Base-by-base conservation (phyloP, 1,139 yeast species). In the Saccharomycopsis hybrid region DNA sequence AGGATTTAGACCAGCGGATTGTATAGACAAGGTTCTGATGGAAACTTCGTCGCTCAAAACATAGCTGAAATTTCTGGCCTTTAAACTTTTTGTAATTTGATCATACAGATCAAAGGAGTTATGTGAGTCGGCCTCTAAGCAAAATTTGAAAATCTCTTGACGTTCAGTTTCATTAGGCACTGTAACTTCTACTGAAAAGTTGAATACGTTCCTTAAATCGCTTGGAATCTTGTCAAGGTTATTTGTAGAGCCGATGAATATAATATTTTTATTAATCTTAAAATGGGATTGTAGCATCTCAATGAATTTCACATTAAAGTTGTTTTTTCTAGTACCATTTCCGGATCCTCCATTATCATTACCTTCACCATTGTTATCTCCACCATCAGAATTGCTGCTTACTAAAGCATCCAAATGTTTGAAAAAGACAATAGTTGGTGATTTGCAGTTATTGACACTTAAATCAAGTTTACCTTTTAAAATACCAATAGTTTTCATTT, bases 1-100 rank as follows among this genome's bases (percentile, higher is more conserved):
- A 4, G 97, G 96, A 0, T 95, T 85, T 51, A 92, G 71, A 36
- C 97, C 97, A 1, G 97, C 97, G 48, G 96, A 85, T 59, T 88
- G 96, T 49, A 86, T 69, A 0, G 97, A 87, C 43, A 92, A 68
- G 0, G 79, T 69, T 3, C 72, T 69, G 8, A 77, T 61, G 8
- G 79, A 74, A 3, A 89, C 79, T 60, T 86, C 95, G 2, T 67
- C 63, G 7, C 77, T 65, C 4, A 69, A 55, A 1, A 56, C 53
- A 44, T 62, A 65, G 0, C 47, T 50, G 24, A 49, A 39, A n/a
- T n/a, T n/a, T n/a, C n/a, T n/a, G n/a, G n/a, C n/a, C 1, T 40
- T 32, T 7, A 40, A 18, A 9, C 13, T 27, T 30, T 36, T 18
- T 11, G 11, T 5, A 13, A 27, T 8, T n/a, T 25, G 38, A 4